Evolutionary conservation across 805 yeast species (phyloP).

Genomic region (Ogataea parapolymorpha): DNA sequence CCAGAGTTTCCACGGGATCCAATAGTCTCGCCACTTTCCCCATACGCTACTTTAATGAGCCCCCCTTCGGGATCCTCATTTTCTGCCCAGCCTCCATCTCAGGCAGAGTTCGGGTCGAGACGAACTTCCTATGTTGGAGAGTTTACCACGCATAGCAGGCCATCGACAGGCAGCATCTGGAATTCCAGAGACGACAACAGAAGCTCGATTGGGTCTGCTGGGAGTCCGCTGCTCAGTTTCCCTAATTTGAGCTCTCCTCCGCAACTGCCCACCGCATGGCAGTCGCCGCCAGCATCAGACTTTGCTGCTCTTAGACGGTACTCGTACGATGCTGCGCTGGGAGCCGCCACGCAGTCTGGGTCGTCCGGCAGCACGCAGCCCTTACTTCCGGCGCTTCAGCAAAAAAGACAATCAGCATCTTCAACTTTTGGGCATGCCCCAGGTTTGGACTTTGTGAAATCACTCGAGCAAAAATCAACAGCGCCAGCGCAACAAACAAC

Average conservation of each 20-base stretch:
- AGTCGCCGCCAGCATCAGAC: slow-evolving; percentile 26
- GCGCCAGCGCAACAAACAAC: slow-evolving; percentile 10
- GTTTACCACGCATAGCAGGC: slow-evolving; percentile 19
- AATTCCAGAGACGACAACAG: slow-evolving; percentile 19
- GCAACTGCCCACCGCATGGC: slow-evolving; percentile 19
- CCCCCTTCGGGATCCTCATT: slow-evolving; percentile 11
- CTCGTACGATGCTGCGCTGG: slow-evolving; percentile 24
- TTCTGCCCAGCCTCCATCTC: slow-evolving; percentile 4
- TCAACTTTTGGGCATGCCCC: slow-evolving; percentile 20
- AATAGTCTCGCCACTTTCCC: slow-evolving; percentile 20
- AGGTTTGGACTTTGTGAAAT: slow-evolving; percentile 21
- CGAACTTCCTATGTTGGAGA: slow-evolving; percentile 24
- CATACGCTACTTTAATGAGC: slow-evolving; percentile 13
- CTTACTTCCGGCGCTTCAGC: slow-evolving; percentile 12
- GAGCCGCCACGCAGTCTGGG: slow-evolving; percentile 11
- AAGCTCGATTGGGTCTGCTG: slow-evolving; percentile 25
- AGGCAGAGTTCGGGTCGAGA: slow-evolving; percentile 15
- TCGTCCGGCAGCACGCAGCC: slow-evolving; percentile 6
- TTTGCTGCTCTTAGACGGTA: slow-evolving; percentile 24
- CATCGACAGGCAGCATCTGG: slow-evolving; percentile 18
- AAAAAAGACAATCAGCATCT: slow-evolving; percentile 14
- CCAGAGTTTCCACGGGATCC: slow-evolving; percentile 13
- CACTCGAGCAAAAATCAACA: slow-evolving; percentile 19
- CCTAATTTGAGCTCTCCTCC: slow-evolving; percentile 17
- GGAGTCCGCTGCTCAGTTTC: slow-evolving; percentile 23